phyloP scores from a whole-genome alignment of 441 rosid genomes.

The Syzygium syzygioides region DNA sequence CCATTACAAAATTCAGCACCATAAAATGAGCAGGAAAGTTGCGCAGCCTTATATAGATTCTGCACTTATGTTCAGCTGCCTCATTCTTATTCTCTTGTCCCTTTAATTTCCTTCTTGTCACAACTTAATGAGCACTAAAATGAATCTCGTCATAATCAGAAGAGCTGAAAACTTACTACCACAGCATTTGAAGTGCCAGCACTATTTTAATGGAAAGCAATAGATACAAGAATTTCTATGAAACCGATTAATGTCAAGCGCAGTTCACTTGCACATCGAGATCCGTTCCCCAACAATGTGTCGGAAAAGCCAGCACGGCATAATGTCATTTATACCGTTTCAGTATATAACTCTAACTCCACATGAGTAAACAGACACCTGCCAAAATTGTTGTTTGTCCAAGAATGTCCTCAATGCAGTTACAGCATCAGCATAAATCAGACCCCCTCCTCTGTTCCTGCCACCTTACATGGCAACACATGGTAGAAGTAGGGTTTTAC shows the following conservation, averaged over 20 bases:
- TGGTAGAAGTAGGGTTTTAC: neutral
- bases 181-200: neutral
- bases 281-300: neutral
- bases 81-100: neutral
- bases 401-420: neutral
- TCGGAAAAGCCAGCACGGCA: neutral
- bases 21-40: neutral
- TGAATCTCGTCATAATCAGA: neutral
- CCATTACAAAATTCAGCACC: neutral
- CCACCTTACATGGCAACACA: neutral
- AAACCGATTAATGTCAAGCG: neutral
- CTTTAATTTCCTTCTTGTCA: neutral
- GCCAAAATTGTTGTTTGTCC: neutral
- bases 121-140: neutral
- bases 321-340: neutral
- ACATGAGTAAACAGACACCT: neutral
- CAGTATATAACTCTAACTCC: neutral
- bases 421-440: neutral
- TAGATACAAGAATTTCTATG: neutral
- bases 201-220: neutral
- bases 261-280: neutral
- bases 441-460: neutral
- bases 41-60: neutral
- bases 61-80: neutral
- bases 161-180: neutral